A percentile compares a stretch with the other conserved stretches of the same genome.
phyloP scores from a whole-genome alignment of 192 early-diverging fungal genomes.

The Endogone sp. region DNA sequence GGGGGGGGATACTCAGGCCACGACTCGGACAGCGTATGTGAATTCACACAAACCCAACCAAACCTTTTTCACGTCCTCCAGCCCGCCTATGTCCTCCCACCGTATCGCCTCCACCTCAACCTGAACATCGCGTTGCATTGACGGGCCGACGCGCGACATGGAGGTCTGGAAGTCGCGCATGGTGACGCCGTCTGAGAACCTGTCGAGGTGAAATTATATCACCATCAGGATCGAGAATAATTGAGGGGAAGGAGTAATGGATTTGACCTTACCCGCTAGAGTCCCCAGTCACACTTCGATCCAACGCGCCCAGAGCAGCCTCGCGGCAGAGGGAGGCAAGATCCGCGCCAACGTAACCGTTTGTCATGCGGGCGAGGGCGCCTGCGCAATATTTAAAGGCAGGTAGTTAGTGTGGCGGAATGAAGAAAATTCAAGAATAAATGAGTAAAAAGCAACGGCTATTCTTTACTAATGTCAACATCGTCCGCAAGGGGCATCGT shows the following conservation, averaged over 20 bases:
- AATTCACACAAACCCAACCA: too few relatives aligned
- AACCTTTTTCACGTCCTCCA: conserved; percentile 76
- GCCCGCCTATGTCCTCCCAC: conserved; percentile 90
- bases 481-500: conserved; percentile 47
- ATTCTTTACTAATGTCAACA: conserved; percentile 43
- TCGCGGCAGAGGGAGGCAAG: conserved; percentile 80
- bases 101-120: conserved; percentile 53
- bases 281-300: conserved; percentile 19
- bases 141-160: conserved; percentile 61
- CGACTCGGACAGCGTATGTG: too few relatives aligned
- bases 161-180: conserved; percentile 63
- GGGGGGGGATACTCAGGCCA: too few relatives aligned
- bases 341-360: conserved; percentile 96
- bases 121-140: conserved; percentile 63
- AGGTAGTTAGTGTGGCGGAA: conserved; percentile 9
- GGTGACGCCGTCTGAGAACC: conserved; percentile 64
- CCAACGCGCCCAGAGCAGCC: conserved; percentile 57
- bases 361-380: conserved; percentile 59
- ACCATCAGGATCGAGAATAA: neutral
- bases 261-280: neutral
- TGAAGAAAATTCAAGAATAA: neutral
- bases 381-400: conserved; percentile 6
- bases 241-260: neutral
- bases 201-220: conserved; percentile 62
- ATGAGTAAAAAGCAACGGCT: neutral